These are phyloP conservation scores for Ceratocystis cubensis DNA, from an alignment of 2,329 filamentous ascomycete genomes.

Conservation along the genomic window DNA sequence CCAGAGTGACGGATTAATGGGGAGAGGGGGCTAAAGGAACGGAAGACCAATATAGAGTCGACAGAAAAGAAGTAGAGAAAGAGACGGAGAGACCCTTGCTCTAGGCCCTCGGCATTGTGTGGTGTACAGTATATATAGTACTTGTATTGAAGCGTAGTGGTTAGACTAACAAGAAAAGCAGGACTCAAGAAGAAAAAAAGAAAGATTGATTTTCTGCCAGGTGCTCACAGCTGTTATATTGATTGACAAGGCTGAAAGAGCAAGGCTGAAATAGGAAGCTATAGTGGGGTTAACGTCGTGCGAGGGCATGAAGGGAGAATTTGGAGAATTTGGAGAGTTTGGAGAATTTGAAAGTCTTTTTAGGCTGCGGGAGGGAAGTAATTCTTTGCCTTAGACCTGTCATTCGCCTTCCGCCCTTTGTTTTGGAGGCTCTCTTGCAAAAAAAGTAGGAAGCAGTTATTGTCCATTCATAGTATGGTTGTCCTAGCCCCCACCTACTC, in stretches of 20 bases:
- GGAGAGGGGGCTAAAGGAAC: neutral
- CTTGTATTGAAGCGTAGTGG: neutral
- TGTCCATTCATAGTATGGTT: no score
- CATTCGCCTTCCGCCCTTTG: no score
- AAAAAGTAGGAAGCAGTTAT: no score
- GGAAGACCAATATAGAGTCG: neutral
- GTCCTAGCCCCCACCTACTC: no score
- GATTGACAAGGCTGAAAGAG: neutral
- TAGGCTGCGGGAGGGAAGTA: no score
- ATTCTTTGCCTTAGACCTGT: no score
- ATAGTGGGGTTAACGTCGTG: no score
- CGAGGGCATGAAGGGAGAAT: no score
- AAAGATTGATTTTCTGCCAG: neutral
- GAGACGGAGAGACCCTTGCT: neutral
- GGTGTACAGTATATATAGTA: neutral
- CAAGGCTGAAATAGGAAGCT: neutral
- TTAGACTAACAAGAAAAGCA: neutral
- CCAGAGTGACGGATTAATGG: slow-evolving; percentile 20
- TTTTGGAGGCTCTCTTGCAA: no score
- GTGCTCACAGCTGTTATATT: neutral
- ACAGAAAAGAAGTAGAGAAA: neutral
- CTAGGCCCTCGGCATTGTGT: neutral
- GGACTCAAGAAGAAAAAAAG: neutral
- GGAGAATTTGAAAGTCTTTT: no score
- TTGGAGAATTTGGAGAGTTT: no score